These are phyloP conservation scores for Gynandropsis gynandra DNA, from an alignment of 345 rosid genomes.

Conservation along the genomic window DNA sequence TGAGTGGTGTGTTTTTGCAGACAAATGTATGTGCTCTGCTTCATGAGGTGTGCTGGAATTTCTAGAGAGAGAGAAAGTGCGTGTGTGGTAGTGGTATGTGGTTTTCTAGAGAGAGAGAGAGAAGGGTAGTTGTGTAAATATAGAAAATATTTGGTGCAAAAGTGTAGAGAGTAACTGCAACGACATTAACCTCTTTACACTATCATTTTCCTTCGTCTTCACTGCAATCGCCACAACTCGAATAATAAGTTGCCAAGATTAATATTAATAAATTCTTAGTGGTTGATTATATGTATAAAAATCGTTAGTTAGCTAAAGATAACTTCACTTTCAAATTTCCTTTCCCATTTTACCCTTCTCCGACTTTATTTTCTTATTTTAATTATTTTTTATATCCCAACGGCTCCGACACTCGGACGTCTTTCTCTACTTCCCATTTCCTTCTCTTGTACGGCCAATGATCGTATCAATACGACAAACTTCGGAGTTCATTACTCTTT, in stretches of 20 bases:
- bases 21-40: slow-evolving; percentile 25
- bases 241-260: too few species aligned
- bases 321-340: slow-evolving; percentile 41
- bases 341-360: slow-evolving; percentile 41
- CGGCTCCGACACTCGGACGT: too few species aligned
- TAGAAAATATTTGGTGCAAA: slow-evolving; percentile 4
- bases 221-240: slow-evolving; percentile 31
- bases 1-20: slow-evolving; percentile 25
- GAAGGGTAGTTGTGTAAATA: slow-evolving; percentile 44
- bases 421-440: too few species aligned
- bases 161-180: slow-evolving; percentile 34
- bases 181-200: slow-evolving; percentile 46
- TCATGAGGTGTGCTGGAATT: slow-evolving; percentile 10
- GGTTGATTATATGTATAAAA: too few species aligned
- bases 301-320: too few species aligned
- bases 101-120: slow-evolving; percentile 8
- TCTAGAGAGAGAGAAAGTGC: slow-evolving; percentile 19
- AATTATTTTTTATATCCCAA: too few species aligned
- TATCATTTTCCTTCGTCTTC: slow-evolving; percentile 66
- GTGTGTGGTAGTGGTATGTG: too few species aligned
- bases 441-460: too few species aligned
- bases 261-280: too few species aligned
- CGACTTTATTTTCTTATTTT: background rate
- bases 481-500: too few species aligned
- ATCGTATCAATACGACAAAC: too few species aligned